Conservation (phyloP, 2,329 filamentous ascomycete species). For the Didymellaceae sp. region DNA sequence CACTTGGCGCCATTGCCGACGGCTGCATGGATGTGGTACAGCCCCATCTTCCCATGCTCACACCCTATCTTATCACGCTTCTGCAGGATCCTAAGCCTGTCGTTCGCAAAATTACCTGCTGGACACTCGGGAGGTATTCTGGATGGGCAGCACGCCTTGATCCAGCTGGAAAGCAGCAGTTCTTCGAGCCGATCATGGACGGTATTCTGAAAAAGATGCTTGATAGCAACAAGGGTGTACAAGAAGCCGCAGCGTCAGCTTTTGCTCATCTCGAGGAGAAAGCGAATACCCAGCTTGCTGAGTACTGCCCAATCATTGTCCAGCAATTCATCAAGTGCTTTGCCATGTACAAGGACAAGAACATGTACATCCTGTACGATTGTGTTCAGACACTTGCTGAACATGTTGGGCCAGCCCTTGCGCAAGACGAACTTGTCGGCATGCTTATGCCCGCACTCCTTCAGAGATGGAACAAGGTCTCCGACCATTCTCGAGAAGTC, state of each 20-base stretch:
- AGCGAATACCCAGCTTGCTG: conserved; percentile 77
- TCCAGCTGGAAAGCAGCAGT: conserved; percentile 72
- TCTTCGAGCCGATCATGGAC: conserved; percentile 96
- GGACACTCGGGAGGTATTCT: conserved; percentile 94
- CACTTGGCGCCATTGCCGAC: conserved; percentile 91
- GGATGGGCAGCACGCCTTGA: conserved; percentile 83
- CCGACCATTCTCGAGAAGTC: conserved; percentile 88
- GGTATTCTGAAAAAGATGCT: conserved; percentile 94
- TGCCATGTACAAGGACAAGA: conserved; percentile 93
- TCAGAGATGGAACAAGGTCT: conserved; percentile 82
- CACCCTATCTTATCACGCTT: conserved; percentile 87
- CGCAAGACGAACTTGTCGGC: conserved; percentile 79
- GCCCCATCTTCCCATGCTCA: conserved; percentile 87
- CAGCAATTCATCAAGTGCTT: conserved; percentile 94
- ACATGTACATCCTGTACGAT: conserved; percentile 99
- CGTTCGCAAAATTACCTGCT: conserved; percentile 95
- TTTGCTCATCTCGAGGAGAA: conserved; percentile 97
- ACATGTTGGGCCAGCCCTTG: conserved; percentile 81
- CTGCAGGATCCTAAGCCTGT: conserved; percentile 86
- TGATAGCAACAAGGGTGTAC: conserved; percentile 96
- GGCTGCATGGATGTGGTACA: conserved; percentile 90
- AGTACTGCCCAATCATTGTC: conserved; percentile 89
- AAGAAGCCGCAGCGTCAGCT: conserved; percentile 93
- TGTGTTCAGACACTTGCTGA: conserved; percentile 97
- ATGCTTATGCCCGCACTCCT: conserved; percentile 94